Conservation (phyloP, 371 early-diverging fungal genomes). For the Sporodiniella umbellata region DNA sequence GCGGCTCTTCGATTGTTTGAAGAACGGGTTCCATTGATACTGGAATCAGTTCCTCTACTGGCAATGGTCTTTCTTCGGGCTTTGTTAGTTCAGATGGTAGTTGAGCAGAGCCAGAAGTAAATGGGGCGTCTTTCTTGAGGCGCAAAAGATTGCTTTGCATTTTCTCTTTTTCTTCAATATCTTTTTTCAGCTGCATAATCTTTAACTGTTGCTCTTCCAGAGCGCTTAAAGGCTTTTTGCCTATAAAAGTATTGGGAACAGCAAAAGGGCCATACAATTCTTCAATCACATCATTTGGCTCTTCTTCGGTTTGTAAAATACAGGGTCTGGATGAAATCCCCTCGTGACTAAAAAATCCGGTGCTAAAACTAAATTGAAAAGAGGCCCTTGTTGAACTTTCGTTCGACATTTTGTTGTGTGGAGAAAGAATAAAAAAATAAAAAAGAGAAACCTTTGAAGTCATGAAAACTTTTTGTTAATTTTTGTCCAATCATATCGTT, state of each 20-base stretch:
- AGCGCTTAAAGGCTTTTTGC: background rate
- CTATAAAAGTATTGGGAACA: background rate
- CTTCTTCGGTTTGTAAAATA: background rate
- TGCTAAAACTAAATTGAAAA: no score
- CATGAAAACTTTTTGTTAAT: no score
- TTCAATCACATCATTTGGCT: constrained; percentile 1
- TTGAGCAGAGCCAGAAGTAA: background rate
- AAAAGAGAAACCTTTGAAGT: no score
- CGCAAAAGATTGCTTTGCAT: background rate
- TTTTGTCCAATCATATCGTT: no score
- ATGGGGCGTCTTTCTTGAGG: background rate
- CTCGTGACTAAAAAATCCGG: background rate
- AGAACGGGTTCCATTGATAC: no score
- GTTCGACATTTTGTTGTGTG: no score
- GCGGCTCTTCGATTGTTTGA: no score
- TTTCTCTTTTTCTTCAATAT: background rate
- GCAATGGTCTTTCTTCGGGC: no score
- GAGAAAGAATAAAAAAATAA: no score
- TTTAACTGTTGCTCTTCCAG: background rate
- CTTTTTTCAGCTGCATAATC: constrained; percentile 2
- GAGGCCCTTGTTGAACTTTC: no score
- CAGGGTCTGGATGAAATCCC: background rate
- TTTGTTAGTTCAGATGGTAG: no score
- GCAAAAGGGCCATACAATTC: constrained; percentile 15
- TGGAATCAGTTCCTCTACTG: no score